Evolutionary conservation across 2,329 filamentous ascomycete genomes (phyloP).

Genomic region (Anthostomella pinea): DNA sequence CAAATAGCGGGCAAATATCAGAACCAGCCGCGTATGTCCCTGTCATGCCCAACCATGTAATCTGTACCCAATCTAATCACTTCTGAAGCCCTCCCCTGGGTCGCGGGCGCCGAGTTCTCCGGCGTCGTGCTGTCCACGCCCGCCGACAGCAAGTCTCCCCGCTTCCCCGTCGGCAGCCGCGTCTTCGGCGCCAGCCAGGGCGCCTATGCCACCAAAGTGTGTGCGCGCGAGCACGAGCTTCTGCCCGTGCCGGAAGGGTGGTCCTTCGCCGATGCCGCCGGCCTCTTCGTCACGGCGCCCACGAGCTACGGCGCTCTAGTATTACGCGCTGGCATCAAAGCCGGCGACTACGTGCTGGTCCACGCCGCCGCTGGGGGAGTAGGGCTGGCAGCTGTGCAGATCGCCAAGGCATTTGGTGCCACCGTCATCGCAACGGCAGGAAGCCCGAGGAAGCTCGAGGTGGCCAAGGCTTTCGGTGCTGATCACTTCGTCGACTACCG

Average conservation of each 20-base stretch:
- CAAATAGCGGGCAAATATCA: constrained; percentile 97
- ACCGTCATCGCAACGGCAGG: constrained; percentile 92
- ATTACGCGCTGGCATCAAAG: constrained; percentile 69
- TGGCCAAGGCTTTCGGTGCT: constrained; percentile 78
- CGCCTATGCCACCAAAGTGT: constrained; percentile 76
- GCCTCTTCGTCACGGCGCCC: constrained; percentile 86
- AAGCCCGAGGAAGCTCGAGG: constrained; percentile 71
- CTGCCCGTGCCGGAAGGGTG: constrained; percentile 76
- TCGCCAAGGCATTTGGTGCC: constrained; percentile 88
- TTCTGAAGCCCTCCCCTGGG: constrained; percentile 84
- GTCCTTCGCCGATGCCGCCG: constrained; percentile 81
- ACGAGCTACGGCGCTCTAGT: constrained; percentile 86
- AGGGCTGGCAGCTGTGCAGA: constrained; percentile 85
- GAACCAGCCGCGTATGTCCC: constrained; percentile 65
- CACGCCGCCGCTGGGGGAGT: constrained; percentile 93
- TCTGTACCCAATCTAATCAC: too few relatives aligned
- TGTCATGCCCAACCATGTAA: background rate
- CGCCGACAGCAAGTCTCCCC: constrained; percentile 41
- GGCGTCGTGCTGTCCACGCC: constrained; percentile 72
- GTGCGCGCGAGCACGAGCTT: constrained; percentile 63
- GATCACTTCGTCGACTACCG: constrained; percentile 81
- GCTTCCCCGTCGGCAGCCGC: constrained; percentile 73
- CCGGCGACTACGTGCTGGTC: constrained; percentile 82
- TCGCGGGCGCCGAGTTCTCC: constrained; percentile 83
- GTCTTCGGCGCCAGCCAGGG: constrained; percentile 89